Evolutionary conservation across 2,329 filamentous ascomycete genomes (phyloP).

Genomic region (Penicillium sp.): DNA sequence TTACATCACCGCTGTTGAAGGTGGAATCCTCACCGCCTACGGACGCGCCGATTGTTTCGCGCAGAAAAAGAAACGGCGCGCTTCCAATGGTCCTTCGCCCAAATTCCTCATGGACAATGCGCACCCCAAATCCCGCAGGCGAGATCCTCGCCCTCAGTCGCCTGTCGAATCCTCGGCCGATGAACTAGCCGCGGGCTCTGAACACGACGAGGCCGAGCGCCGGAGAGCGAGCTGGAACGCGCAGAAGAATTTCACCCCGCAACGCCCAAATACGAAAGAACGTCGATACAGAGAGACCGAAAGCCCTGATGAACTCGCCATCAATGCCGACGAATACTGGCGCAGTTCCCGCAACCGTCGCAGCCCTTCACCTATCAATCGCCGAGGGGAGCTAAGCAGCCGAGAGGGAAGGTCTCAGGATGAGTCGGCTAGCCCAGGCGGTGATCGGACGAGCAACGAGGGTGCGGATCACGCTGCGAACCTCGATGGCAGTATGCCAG

Average conservation of each 20-base stretch:
- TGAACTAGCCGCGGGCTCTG: constrained; percentile 38
- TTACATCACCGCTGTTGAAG: too few species aligned
- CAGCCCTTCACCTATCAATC: constrained; percentile 24
- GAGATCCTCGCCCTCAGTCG: constrained; percentile 28
- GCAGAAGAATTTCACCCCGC: constrained; percentile 31
- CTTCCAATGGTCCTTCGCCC: constrained; percentile 1
- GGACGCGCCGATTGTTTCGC: constrained; percentile 12
- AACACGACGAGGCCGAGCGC: constrained; percentile 35
- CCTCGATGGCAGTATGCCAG: constrained; percentile 21
- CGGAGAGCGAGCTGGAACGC: constrained; percentile 37
- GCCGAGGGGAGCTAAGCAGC: constrained; percentile 11
- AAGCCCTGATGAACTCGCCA: constrained; percentile 47
- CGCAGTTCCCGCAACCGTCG: constrained; percentile 25
- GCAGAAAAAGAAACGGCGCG: constrained; percentile 3
- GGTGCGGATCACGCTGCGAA: constrained; percentile 12
- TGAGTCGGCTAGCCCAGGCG: constrained; percentile 17
- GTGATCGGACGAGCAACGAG: constrained; percentile 18
- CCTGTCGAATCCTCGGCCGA: constrained; percentile 39
- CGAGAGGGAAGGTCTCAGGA: constrained; percentile 5
- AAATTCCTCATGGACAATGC: constrained; percentile 26
- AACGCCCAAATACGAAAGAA: constrained; percentile 25
- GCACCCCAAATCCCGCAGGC: constrained; percentile 31
- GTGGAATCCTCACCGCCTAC: constrained; percentile 21
- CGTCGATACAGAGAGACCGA: constrained; percentile 35
- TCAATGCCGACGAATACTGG: constrained; percentile 39